Evolutionary conservation across 495 filamentous ascomycete genomes (phyloP).

Genomic region (Tricharina praecox): DNA sequence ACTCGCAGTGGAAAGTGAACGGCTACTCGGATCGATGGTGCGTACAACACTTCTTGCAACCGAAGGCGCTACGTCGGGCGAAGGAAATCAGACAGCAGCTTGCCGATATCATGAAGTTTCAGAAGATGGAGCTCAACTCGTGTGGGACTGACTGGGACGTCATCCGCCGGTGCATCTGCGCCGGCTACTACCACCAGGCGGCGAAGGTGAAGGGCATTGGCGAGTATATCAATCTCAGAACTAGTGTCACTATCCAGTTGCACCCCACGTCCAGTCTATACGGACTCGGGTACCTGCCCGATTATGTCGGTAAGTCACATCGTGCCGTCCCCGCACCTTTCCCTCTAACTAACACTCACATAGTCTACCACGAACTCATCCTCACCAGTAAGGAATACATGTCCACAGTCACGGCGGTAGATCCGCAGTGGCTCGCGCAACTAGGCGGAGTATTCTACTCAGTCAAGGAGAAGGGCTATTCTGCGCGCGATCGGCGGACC

Average conservation of each 20-base stretch:
- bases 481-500: slow-evolving; percentile 68
- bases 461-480: slow-evolving; percentile 95
- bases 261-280: slow-evolving; percentile 90
- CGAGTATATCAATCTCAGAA: slow-evolving; percentile 92
- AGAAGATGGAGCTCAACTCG: slow-evolving; percentile 73
- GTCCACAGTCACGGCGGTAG: slow-evolving; percentile 90
- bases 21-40: slow-evolving; percentile 87
- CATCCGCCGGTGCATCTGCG: slow-evolving; percentile 91
- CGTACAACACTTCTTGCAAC: slow-evolving; percentile 75
- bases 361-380: slow-evolving; percentile 91
- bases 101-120: slow-evolving; percentile 82
- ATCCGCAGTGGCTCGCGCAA: slow-evolving; percentile 96
- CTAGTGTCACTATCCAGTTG: slow-evolving; percentile 78
- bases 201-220: slow-evolving; percentile 91
- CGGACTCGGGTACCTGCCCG: slow-evolving; percentile 79
- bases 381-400: slow-evolving; percentile 97
- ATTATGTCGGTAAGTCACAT: slow-evolving; percentile 51
- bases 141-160: slow-evolving; percentile 95
- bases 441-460: slow-evolving; percentile 98
- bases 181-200: slow-evolving; percentile 96
- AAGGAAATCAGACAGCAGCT: slow-evolving; percentile 91
- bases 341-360: slow-evolving; percentile 1
- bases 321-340: too few relatives aligned
- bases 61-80: slow-evolving; percentile 75
- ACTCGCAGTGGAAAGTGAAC: slow-evolving; percentile 86